phyloP scores from a whole-genome alignment of 805 yeast species.

The Candida golubevii region DNA sequence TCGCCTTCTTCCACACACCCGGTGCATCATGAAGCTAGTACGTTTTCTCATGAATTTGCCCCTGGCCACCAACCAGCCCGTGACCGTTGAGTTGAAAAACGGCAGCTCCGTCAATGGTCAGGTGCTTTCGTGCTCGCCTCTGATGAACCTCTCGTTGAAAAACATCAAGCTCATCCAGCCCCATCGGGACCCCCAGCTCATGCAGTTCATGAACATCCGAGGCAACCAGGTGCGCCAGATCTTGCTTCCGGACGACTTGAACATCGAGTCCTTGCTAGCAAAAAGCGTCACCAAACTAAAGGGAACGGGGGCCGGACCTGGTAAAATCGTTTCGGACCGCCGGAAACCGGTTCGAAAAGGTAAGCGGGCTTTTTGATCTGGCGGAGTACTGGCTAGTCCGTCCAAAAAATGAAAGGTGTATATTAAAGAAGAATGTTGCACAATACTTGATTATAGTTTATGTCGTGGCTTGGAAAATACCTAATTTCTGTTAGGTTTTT shows the following conservation, averaged over 20 bases:
- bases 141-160: conserved; percentile 82
- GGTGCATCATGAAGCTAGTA: conserved; percentile 52
- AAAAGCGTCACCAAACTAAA: conserved; percentile 44
- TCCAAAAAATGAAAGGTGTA: no score
- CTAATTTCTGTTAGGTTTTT: no score
- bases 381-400: no score
- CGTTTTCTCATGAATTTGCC: conserved; percentile 77
- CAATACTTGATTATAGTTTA: no score
- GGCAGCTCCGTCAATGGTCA: conserved; percentile 87
- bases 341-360: conserved; percentile 15
- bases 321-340: conserved; percentile 16
- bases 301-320: conserved; percentile 44
- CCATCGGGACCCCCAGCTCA: conserved; percentile 60
- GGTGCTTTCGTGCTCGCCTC: conserved; percentile 77
- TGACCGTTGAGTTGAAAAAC: conserved; percentile 86
- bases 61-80: conserved; percentile 65
- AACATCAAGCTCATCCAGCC: conserved; percentile 75
- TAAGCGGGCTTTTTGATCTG: conserved; percentile 12
- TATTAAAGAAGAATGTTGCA: no score
- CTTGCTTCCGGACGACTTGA: conserved; percentile 79
- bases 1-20: no score
- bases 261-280: conserved; percentile 59
- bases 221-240: conserved; percentile 87
- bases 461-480: no score
- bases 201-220: conserved; percentile 79